A percentile compares a stretch with the other conserved stretches of the same genome.
These are phyloP conservation scores for Aureobasidium zeae DNA, from an alignment of 2,329 filamentous ascomycete species.

Conservation along the genomic window DNA sequence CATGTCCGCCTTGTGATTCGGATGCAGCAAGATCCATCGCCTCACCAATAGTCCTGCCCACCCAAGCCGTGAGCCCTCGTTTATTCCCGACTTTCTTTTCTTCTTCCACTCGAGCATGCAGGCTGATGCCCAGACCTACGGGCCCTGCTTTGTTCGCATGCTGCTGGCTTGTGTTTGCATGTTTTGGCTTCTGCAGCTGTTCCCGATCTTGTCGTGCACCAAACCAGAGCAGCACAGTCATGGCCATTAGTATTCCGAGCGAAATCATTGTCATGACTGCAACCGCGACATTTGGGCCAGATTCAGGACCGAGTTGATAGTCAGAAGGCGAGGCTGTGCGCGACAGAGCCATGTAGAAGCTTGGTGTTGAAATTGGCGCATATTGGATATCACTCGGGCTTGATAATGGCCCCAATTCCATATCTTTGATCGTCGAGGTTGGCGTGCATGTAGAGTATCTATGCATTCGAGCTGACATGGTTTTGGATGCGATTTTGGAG, in stretches of 20 bases:
- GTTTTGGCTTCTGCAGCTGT: not conserved
- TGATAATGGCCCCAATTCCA: no score
- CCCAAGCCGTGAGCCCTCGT: no score
- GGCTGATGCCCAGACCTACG: not conserved
- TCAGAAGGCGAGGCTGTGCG: no score
- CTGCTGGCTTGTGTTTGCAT: not conserved
- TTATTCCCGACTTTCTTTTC: not conserved
- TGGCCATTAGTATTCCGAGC: not conserved
- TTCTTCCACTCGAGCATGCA: not conserved
- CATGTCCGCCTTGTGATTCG: not conserved
- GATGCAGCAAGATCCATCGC: not conserved
- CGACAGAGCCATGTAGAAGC: no score
- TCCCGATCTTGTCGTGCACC: not conserved
- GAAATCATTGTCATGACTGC: not conserved
- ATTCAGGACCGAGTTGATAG: no score
- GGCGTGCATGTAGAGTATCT: no score
- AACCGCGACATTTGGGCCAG: not conserved
- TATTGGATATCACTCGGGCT: no score
- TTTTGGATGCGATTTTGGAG: no score
- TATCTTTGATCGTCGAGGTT: no score
- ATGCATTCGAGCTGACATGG: no score
- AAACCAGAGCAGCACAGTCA: not conserved
- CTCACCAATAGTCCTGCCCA: not conserved
- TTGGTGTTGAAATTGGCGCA: no score
- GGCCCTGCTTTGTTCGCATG: not conserved